phyloP scores from a whole-genome alignment of 2,329 filamentous ascomycete species.

The Apiospora rasikravindrae region DNA sequence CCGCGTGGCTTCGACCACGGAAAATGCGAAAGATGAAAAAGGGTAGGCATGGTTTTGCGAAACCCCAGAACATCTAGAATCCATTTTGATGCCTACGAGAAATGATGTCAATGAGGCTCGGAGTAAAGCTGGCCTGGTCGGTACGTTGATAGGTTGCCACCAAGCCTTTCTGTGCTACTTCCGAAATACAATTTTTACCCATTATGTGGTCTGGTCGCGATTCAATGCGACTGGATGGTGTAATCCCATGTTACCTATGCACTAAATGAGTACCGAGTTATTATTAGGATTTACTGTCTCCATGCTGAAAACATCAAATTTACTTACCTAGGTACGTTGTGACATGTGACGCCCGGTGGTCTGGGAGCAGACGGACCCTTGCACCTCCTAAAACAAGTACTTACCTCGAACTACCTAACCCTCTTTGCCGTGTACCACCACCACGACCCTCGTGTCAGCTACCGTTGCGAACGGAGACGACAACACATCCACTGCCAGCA shows the following conservation, averaged over 20 bases:
- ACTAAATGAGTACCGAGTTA: no score
- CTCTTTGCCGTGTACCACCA: neutral
- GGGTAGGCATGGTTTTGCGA: neutral
- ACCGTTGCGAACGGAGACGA: neutral
- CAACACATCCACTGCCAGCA: neutral
- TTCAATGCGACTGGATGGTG: neutral
- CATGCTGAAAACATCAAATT: neutral
- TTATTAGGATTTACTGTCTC: neutral
- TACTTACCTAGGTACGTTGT: neutral
- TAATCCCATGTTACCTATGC: no score
- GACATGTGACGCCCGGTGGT: neutral
- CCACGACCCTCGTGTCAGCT: neutral
- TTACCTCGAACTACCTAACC: neutral
- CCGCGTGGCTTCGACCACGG: constrained; percentile 9
- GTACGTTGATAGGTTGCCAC: neutral
- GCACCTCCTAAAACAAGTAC: neutral
- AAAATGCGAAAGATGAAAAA: neutral
- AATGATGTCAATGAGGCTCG: neutral
- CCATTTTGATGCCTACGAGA: neutral
- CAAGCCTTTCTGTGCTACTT: neutral
- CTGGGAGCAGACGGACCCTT: neutral
- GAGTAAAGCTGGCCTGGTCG: neutral
- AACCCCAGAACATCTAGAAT: neutral
- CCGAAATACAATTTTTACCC: neutral
- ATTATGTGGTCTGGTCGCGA: neutral